Conservation (phyloP, 1,284 basidiomycete genomes). For the Trametes hirsuta region DNA sequence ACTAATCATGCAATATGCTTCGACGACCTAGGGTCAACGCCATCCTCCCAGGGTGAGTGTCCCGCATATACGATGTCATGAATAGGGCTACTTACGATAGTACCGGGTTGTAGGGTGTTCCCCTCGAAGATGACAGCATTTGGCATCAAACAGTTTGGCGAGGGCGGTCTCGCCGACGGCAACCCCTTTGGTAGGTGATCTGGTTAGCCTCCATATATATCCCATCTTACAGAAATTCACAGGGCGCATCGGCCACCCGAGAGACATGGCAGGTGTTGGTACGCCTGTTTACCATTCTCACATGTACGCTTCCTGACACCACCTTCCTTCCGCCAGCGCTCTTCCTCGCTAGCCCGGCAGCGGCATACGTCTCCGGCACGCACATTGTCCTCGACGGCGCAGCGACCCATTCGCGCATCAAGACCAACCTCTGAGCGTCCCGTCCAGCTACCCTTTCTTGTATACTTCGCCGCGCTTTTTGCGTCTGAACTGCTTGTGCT, state of each 20-base stretch:
- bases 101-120: constrained; percentile 57
- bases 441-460: not conserved
- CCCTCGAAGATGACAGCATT: constrained; percentile 88
- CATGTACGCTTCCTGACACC: not conserved
- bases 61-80: not conserved
- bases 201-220: too few species aligned
- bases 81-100: not conserved
- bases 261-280: constrained; percentile 77
- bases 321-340: constrained; percentile 40
- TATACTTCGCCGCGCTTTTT: too few species aligned
- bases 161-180: constrained; percentile 50
- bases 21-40: constrained; percentile 72
- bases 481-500: too few species aligned
- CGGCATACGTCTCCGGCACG: constrained; percentile 74
- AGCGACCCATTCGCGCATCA: constrained; percentile 22
- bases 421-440: constrained; percentile 5
- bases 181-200: constrained; percentile 64
- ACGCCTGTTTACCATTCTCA: constrained; percentile 6
- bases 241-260: constrained; percentile 67
- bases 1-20: not conserved
- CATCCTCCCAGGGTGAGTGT: constrained; percentile 71
- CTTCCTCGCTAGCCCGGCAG: constrained; percentile 74
- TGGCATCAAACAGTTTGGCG: constrained; percentile 63
- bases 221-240: too few species aligned
- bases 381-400: constrained; percentile 78